phyloP scores from a whole-genome alignment of 805 yeast species.

The Candida saitoana region DNA sequence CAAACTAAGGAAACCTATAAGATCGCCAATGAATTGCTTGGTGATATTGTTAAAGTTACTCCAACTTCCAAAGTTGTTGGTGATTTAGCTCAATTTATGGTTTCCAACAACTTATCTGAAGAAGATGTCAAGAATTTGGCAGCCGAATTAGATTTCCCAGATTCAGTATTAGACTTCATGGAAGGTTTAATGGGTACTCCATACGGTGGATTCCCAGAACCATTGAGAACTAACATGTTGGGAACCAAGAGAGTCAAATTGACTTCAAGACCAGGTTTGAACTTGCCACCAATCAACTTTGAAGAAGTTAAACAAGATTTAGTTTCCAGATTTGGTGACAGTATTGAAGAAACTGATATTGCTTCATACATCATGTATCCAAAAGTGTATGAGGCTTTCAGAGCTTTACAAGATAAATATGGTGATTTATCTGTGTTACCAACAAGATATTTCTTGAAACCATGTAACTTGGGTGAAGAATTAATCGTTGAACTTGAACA shows the following conservation, averaged over 20 bases:
- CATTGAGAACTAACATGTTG: constrained; percentile 86
- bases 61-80: constrained; percentile 99
- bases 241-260: constrained; percentile 90
- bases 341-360: constrained; percentile 76
- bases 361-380: constrained; percentile 98
- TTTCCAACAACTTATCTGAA: constrained; percentile 79
- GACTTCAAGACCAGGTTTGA: constrained; percentile 87
- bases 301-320: constrained; percentile 68
- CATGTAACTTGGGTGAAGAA: constrained; percentile 86
- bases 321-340: constrained; percentile 66
- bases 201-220: constrained; percentile 99
- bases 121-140: constrained; percentile 90
- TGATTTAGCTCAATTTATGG: constrained; percentile 99
- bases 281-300: constrained; percentile 80
- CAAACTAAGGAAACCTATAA: constrained; percentile 93
- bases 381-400: constrained; percentile 88
- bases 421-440: constrained; percentile 95
- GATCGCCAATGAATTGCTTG: constrained; percentile 84
- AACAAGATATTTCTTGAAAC: constrained; percentile 83
- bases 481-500: constrained; percentile 84
- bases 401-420: constrained; percentile 65
- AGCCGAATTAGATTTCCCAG: constrained; percentile 93
- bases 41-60: constrained; percentile 97
- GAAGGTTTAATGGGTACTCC: constrained; percentile 99
- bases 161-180: constrained; percentile 95